phyloP scores from a whole-genome alignment of 768 basidiomycete genomes.

The Boletus sp. region DNA sequence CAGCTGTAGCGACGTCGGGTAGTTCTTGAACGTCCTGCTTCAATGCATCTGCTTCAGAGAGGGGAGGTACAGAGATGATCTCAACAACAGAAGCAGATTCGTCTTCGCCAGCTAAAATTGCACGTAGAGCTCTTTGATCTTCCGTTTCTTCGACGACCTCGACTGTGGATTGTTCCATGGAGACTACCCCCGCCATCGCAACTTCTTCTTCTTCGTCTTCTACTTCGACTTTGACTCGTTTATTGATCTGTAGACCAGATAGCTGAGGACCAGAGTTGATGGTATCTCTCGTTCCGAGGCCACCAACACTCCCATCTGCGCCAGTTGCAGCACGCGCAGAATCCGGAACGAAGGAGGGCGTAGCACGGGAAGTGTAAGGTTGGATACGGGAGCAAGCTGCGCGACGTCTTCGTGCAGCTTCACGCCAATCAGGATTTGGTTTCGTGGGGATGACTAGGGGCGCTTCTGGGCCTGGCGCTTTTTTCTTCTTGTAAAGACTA shows the following conservation, averaged over 20 bases:
- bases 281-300: slow-evolving; percentile 67
- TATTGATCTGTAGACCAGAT: slow-evolving; percentile 61
- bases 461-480: slow-evolving; percentile 39
- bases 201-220: slow-evolving; percentile 33
- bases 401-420: slow-evolving; percentile 62
- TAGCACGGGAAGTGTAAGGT: slow-evolving; percentile 6
- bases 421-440: slow-evolving; percentile 90
- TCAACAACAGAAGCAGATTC: slow-evolving; percentile 47
- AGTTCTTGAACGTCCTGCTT: slow-evolving; percentile 80
- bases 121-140: slow-evolving; percentile 78
- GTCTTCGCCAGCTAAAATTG: slow-evolving; percentile 59
- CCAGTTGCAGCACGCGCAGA: slow-evolving; percentile 55
- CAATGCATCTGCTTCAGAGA: slow-evolving; percentile 82
- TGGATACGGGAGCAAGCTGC: slow-evolving; percentile 20
- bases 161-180: slow-evolving; percentile 15
- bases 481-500: slow-evolving; percentile 45
- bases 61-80: slow-evolving; percentile 56
- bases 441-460: slow-evolving; percentile 86
- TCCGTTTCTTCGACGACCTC: slow-evolving; percentile 56
- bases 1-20: slow-evolving; percentile 70
- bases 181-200: not conserved
- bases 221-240: slow-evolving; percentile 30
- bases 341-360: slow-evolving; percentile 60
- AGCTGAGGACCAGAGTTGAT: slow-evolving; percentile 78
- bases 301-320: slow-evolving; percentile 72